These are phyloP conservation scores for Trypanosoma vivax DNA, from an alignment of 208 protist genomes.

Conservation along the genomic window DNA sequence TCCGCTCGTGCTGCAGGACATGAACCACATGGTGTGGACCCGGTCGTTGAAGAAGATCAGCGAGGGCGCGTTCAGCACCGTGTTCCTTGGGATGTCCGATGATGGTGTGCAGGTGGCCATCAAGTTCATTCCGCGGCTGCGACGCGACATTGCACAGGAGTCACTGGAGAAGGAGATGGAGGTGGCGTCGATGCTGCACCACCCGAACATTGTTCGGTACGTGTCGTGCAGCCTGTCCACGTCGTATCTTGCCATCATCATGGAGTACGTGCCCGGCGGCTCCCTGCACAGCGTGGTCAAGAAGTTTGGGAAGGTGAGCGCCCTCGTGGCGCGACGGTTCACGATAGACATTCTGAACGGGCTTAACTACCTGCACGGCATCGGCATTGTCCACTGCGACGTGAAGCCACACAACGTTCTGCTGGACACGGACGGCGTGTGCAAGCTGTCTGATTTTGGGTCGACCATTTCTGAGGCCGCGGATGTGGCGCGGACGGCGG, in stretches of 20 bases:
- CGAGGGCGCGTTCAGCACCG: conserved; percentile 55
- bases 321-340: conserved; percentile 54
- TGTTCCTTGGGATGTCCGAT: conserved; percentile 67
- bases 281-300: conserved; percentile 66
- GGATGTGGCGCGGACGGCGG: conserved; percentile 15
- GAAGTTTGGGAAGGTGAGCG: conserved; percentile 56
- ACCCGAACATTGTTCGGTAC: conserved; percentile 80
- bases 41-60: conserved; percentile 56
- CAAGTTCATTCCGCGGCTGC: conserved; percentile 63
- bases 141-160: conserved; percentile 54
- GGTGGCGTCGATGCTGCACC: conserved; percentile 44
- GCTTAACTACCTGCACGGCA: conserved; percentile 68
- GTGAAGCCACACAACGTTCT: conserved; percentile 87
- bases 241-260: conserved; percentile 68
- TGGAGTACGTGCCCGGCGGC: conserved; percentile 81
- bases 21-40: conserved; percentile 49
- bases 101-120: conserved; percentile 75
- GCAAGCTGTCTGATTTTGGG: conserved; percentile 86
- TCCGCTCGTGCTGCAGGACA: conserved; percentile 46
- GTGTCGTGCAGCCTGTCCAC: conserved; percentile 55
- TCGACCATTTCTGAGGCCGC: conserved; percentile 46
- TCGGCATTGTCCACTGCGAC: conserved; percentile 74
- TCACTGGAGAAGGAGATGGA: conserved; percentile 60
- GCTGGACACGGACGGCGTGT: conserved; percentile 66
- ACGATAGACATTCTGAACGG: conserved; percentile 71